These are phyloP conservation scores for Fusarium nodosum DNA, from an alignment of 2,329 filamentous ascomycete genomes.

Conservation along the genomic window DNA sequence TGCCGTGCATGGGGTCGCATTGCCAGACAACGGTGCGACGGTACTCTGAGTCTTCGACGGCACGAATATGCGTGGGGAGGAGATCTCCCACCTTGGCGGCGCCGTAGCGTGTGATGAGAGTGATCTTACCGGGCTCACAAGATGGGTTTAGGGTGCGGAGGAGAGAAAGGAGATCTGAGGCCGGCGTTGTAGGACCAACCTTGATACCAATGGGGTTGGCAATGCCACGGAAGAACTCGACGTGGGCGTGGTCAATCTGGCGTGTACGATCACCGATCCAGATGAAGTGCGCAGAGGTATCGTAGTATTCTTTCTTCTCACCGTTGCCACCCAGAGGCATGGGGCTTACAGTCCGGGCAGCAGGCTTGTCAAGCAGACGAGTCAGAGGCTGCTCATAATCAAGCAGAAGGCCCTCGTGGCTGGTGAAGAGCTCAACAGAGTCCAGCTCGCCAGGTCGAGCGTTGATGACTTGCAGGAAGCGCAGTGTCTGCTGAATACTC, in stretches of 20 bases:
- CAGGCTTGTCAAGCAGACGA: slow-evolving; percentile 76
- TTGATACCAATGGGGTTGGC: slow-evolving; percentile 98
- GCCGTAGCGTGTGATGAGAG: slow-evolving; percentile 95
- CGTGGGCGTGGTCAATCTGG: slow-evolving; percentile 91
- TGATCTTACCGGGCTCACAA: slow-evolving; percentile 90
- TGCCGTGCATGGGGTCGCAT: slow-evolving; percentile 98
- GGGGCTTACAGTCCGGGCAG: slow-evolving; percentile 55
- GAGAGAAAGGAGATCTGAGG: slow-evolving; percentile 80
- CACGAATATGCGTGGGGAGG: slow-evolving; percentile 87
- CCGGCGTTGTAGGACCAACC: slow-evolving; percentile 87
- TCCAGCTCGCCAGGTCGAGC: slow-evolving; percentile 86
- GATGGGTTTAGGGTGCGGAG: slow-evolving; percentile 88
- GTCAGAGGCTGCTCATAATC: slow-evolving; percentile 95
- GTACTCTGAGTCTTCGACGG: slow-evolving; percentile 84
- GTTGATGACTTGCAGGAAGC: slow-evolving; percentile 94
- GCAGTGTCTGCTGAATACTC: slow-evolving; percentile 89
- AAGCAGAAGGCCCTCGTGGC: slow-evolving; percentile 92
- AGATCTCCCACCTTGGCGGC: slow-evolving; percentile 80
- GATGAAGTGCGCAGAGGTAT: slow-evolving; percentile 95
- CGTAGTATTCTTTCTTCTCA: slow-evolving; percentile 78
- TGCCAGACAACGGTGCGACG: slow-evolving; percentile 85
- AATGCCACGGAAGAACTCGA: slow-evolving; percentile 97
- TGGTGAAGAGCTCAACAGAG: slow-evolving; percentile 95
- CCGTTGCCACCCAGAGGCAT: slow-evolving; percentile 57
- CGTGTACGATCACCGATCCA: slow-evolving; percentile 98